Conservation (phyloP, 495 filamentous ascomycete genomes). For the Evernia prunastri region DNA sequence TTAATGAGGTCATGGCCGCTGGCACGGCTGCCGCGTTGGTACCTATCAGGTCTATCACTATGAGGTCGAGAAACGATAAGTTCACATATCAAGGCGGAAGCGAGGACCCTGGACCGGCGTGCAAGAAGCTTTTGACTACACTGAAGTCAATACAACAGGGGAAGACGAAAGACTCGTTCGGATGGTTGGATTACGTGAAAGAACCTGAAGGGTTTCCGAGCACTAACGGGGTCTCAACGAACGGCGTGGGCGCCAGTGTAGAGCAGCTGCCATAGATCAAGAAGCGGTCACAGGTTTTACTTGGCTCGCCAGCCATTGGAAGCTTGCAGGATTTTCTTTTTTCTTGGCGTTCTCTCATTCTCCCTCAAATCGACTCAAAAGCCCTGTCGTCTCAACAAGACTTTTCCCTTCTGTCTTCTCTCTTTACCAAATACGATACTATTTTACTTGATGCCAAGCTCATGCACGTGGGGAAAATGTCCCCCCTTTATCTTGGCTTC, state of each 20-base stretch:
- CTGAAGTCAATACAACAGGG: conserved; percentile 83
- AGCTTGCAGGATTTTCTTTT: background rate
- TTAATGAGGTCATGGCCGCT: conserved; percentile 83
- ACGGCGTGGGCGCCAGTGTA: conserved; percentile 14
- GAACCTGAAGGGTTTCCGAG: conserved; percentile 27
- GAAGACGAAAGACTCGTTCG: conserved; percentile 64
- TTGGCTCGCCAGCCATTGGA: background rate
- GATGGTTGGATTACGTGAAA: conserved; percentile 59
- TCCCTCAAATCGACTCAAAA: background rate
- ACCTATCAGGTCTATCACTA: conserved; percentile 81
- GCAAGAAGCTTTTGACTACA: conserved; percentile 59
- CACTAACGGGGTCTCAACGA: conserved; percentile 7
- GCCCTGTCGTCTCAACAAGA: background rate
- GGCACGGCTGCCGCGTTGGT: conserved; percentile 90
- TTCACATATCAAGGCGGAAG: conserved; percentile 57
- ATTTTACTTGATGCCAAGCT: background rate
- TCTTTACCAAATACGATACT: too few species aligned
- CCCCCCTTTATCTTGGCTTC: background rate
- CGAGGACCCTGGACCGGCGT: conserved; percentile 66
- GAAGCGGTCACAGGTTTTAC: background rate
- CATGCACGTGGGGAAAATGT: too few species aligned
- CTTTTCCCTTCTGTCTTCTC: background rate
- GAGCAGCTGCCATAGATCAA: conserved; percentile 20
- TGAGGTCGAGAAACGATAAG: conserved; percentile 57
- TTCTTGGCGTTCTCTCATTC: background rate